Percentiles rank a stretch among this genome's conserved stretches.
Evolutionary conservation across 345 rosid species (phyloP).

Genomic region (Trapa bicornis): DNA sequence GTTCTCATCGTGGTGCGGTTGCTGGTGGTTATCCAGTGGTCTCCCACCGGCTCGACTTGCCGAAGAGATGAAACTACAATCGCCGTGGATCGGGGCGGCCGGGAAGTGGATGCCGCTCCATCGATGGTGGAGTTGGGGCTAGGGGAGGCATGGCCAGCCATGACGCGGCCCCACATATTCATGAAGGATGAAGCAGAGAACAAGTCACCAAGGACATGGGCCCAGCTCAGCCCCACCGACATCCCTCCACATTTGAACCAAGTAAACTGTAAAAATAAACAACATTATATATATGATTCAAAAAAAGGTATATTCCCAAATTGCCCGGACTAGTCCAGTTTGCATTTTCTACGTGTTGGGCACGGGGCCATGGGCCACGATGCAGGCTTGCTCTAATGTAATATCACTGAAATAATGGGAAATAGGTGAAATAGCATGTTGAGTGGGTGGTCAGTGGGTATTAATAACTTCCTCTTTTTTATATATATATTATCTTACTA

Average conservation of each 20-base stretch:
- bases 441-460: too few species aligned
- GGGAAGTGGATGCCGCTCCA: too few species aligned
- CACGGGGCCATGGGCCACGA: too few species aligned
- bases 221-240: conserved; percentile 65
- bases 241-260: conserved; percentile 60
- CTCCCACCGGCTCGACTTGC: conserved; percentile 38
- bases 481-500: too few species aligned
- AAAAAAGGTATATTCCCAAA: too few species aligned
- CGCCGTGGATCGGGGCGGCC: neutral
- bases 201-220: conserved; percentile 66
- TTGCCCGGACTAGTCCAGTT: too few species aligned
- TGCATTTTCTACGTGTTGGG: too few species aligned
- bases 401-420: too few species aligned
- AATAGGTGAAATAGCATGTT: too few species aligned
- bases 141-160: conserved; percentile 21
- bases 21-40: conserved; percentile 30
- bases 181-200: conserved; percentile 45
- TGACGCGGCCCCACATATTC: conserved; percentile 28
- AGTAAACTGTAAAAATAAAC: conserved; percentile 35
- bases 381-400: too few species aligned
- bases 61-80: conserved; percentile 17
- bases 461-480: too few species aligned
- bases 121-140: conserved; percentile 4
- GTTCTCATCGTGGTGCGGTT: conserved; percentile 31
- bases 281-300: too few species aligned